Percentiles rank a stretch among this genome's conserved stretches.
Conservation (phyloP, 108 stramenopile genomes). For the Nitzschia sp. region DNA sequence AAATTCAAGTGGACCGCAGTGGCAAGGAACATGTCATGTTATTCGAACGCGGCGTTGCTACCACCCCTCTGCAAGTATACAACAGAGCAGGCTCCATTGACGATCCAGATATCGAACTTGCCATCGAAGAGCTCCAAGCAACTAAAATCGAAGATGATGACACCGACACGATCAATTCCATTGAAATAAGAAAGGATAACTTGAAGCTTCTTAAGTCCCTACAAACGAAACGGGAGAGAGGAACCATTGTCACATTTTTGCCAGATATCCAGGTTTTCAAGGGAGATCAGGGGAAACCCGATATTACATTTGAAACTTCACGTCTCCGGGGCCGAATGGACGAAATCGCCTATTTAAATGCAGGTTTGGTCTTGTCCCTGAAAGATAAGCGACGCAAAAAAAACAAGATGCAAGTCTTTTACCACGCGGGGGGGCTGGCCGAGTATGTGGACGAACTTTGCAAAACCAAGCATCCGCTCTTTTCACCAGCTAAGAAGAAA, state of each 20-base stretch:
- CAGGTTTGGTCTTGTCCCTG: conserved; percentile 82
- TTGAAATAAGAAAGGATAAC: conserved; percentile 26
- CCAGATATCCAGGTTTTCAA: conserved; percentile 94
- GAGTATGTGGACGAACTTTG: conserved; percentile 88
- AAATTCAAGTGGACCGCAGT: conserved; percentile 76
- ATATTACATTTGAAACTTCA: conserved; percentile 77
- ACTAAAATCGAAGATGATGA: conserved; percentile 29
- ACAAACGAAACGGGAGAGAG: conserved; percentile 48
- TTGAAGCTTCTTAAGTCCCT: conserved; percentile 39
- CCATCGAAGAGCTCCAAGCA: conserved; percentile 18
- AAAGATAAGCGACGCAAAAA: conserved; percentile 64
- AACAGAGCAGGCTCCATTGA: conserved; percentile 15
- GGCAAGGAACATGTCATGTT: conserved; percentile 58
- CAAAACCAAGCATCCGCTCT: conserved; percentile 76
- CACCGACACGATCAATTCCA: conserved; percentile 20
- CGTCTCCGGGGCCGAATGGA: conserved; percentile 79
- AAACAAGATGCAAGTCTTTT: conserved; percentile 63
- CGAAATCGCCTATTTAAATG: conserved; percentile 89
- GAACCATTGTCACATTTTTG: conserved; percentile 80
- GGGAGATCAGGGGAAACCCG: conserved; percentile 74
- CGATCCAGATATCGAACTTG: conserved; percentile 16
- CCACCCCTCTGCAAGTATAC: conserved; percentile 44
- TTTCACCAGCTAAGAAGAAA: conserved; percentile 20
- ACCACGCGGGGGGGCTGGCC: conserved; percentile 85
- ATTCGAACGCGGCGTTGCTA: conserved; percentile 76